These are phyloP conservation scores for Crithidia fasciculata DNA, from an alignment of 208 protist genomes.

Conservation along the genomic window DNA sequence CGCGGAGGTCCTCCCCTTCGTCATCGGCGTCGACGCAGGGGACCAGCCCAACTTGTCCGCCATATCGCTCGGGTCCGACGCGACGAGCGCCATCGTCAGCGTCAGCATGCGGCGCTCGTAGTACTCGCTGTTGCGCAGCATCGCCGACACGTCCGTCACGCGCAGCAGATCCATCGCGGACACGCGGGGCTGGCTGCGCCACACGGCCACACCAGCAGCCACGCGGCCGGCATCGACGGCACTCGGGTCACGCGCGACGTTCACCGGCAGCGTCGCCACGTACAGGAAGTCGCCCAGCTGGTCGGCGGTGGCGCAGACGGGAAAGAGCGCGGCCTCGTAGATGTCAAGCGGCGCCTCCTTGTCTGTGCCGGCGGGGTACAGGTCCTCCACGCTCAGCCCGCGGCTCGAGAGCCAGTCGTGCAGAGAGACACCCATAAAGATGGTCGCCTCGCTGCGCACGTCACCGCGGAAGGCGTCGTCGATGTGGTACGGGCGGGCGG, in stretches of 20 bases:
- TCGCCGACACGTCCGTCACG: constrained; percentile 28
- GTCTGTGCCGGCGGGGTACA: constrained; percentile 9
- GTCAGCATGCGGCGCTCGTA: constrained; percentile 43
- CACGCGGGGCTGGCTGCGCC: constrained; percentile 37
- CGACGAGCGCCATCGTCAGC: constrained; percentile 28
- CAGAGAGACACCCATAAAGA: constrained; percentile 41
- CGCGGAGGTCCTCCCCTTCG: not conserved
- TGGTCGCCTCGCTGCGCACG: constrained; percentile 22
- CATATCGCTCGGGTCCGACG: not conserved
- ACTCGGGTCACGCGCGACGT: constrained; percentile 1
- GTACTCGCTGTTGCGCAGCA: constrained; percentile 34
- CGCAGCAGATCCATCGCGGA: constrained; percentile 49
- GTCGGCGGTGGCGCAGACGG: constrained; percentile 31
- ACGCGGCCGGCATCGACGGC: constrained; percentile 13
- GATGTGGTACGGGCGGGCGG: constrained; percentile 50
- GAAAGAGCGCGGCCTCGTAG: constrained; percentile 42
- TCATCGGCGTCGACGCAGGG: not conserved
- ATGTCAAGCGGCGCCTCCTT: constrained; percentile 25
- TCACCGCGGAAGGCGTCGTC: constrained; percentile 42
- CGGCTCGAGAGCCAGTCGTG: constrained; percentile 37
- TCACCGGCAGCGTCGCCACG: constrained; percentile 23
- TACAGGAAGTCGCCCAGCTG: constrained; percentile 42
- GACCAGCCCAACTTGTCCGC: constrained; percentile 5
- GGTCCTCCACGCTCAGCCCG: constrained; percentile 25
- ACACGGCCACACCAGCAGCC: constrained; percentile 30